Base-by-base conservation (phyloP, 1,284 basidiomycete genomes). In the Austroboletus niveus region DNA sequence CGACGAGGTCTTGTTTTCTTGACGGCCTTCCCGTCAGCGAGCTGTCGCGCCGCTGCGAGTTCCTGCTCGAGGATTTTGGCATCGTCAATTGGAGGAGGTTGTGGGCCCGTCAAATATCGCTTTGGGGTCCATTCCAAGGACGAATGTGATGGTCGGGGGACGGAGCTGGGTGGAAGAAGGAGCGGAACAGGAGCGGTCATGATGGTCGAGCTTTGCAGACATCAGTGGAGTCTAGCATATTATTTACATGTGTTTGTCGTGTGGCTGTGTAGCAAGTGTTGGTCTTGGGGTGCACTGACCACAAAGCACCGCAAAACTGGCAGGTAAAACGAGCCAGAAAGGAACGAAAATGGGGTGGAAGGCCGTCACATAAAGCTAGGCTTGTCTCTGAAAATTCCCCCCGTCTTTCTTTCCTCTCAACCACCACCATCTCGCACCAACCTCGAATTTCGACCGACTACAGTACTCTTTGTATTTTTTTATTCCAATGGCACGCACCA, bases 1-100 rank as follows among this genome's bases (percentile, higher is more conserved):
- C 94, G 75, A 54, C 96, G 76, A 20, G 96, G 94, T 60, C 94
- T 81, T 51, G 93, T 94, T 73, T 94, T 94, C 74, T 94, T 92
- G 57, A 92, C 79, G 6, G 84, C 77, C 71, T 82, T 93, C 32
- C 79, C 89, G 64, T 87, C 91, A 48, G 85, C 70, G 54, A 82
- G 68, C 57, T 86, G 83, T 44, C 83, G 70, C 5, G 82, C 81
- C 54, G 79, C 85, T 3, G 90, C 88, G 63, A 89, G 75, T 64
- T 94, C 91, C 51, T 87, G 79, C 52, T 93, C 89, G 53, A 86
- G 76, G 49, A 86, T 74, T 54, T 84, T 83, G 11, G 82, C 78
- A 57, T 88, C 84, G 60, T 92, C 90, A 45, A 85, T 76, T 8
- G 89, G 87, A 10, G 92, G 89, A 1, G 89, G 85, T 59, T 89